Base-by-base conservation (phyloP, 148 eudicot species). In the Talinum fruticosum region DNA sequence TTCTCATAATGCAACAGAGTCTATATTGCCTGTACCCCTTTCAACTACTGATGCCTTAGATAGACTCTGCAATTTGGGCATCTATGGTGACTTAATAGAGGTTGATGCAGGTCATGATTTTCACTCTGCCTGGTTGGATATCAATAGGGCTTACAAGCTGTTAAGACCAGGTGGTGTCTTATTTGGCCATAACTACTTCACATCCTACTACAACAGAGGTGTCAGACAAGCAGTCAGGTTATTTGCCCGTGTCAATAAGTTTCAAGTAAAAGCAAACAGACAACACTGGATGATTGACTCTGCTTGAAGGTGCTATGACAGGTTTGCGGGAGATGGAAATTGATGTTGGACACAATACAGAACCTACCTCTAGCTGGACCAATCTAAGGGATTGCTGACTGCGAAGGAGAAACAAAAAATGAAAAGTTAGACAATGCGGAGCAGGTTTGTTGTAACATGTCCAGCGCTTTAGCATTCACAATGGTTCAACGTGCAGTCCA, bases 91-190 rank as follows among this genome's bases (percentile, higher is more conserved):
- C 76, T 64, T 71, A 24, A 72, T 81, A 45, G 83, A 76, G 66
- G 76, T 81, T 49, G 75, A 71, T 37, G 72, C 44, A 16, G 69
- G 73, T 30, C 73, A 13, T n/a, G 62, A 75, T 59, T 80, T 80
- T 33, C 75, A 69, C 79, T 81, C 77, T 26, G 80, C 83, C 44
- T 76, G 79, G 76, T 76, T 73, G 8, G 73, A 81, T 24, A 75
- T 80, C 62, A 80, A 75, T 69, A 80, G 73, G 45, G 83, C 83
- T 75, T 69, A 80, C 78, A 75, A 80, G 75, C 70, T 80, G 70
- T 41, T 80, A 59, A 75, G 71, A 59, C 71, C 79, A 54, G 83
- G 79, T 18, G 83, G 83, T 14, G 64, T 70, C 30, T 44, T 80
- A 14, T 75, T 80, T 24, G 79, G 83, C 57, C 79, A 75, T 26